Conservation (phyloP, 2,329 filamentous ascomycete species). For the Clonostachys byssicola region DNA sequence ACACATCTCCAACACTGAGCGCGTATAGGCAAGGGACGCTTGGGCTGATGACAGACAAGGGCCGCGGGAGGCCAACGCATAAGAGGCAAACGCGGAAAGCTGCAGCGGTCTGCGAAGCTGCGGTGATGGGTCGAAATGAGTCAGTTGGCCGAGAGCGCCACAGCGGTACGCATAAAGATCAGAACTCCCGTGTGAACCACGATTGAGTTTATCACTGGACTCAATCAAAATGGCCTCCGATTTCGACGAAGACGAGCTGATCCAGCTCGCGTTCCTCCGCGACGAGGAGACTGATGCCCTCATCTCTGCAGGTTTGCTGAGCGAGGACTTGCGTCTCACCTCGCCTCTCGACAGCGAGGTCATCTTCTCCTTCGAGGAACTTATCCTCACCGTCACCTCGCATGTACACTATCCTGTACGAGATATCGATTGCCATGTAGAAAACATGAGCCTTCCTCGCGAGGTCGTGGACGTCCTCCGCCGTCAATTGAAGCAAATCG, state of each 20-base stretch:
- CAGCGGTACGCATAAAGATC: too few species aligned
- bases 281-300: constrained; percentile 19
- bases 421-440: not conserved
- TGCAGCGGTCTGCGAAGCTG: too few species aligned
- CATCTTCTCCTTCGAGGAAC: constrained; percentile 5
- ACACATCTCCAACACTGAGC: too few species aligned
- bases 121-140: too few species aligned
- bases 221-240: too few species aligned
- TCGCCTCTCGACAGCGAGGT: constrained; percentile 10
- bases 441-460: not conserved
- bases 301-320: constrained; percentile 11
- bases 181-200: too few species aligned
- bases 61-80: too few species aligned
- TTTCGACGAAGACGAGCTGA: constrained; percentile 13
- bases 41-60: too few species aligned
- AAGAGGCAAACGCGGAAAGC: too few species aligned
- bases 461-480: not conserved
- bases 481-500: not conserved
- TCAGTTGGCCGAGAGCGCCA: too few species aligned
- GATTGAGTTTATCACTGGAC: too few species aligned
- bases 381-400: not conserved
- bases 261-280: constrained; percentile 16
- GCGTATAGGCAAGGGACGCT: too few species aligned
- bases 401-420: not conserved
- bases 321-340: constrained; percentile 8